Evolutionary conservation across 192 early-diverging fungal species (phyloP), one percentile per base, ranked within the genome.

Genomic region (Mortierella antarctica): DNA sequence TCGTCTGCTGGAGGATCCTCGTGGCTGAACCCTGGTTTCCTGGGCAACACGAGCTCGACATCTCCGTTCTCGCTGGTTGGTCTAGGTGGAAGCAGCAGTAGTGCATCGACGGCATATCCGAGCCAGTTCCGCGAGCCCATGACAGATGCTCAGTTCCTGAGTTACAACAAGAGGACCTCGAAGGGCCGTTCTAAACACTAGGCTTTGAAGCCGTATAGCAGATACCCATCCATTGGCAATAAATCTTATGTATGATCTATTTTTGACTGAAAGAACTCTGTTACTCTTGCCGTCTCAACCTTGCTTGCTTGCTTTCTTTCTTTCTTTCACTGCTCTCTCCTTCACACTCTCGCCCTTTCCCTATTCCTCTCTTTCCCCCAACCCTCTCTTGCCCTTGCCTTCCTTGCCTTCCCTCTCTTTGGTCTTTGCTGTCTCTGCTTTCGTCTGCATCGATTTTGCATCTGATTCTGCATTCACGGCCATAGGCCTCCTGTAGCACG

Each of bases 61-160:
- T 31, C 18, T 2, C 54, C 10, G 18, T 42, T 42, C 44, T 55
- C 49, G 59, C 18, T 20, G 6, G 41, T 5, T 11, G 15, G 20
- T 13, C 41, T 7, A 17, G 11, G 18, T 62, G 61, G 61, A 20
- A 21, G 61, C 46, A 70, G 10, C 41, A 48, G 51, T 7, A 63
- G 53, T 20, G 52, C 53, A 18, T 47, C 44, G 17, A 31, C 18
- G 8, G 62, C 60, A 7, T 58, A 52, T 21, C 64, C 64, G 23
- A 74, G 72, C 58, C 64, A 54, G 47, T 67, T 67, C 52, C 72
- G 55, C 64, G 56, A 54, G 1, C 47, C 55, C 14, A 61, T 74
- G 64, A 74, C 64, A 6, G 47, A 56, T 9, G 64, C 66, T n/a
- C 71, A 73, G 15, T 71, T 48, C 15, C 48, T 71, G 51, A 71